Conservation (phyloP, 306 rosid species). For the Alnus rubra region DNA sequence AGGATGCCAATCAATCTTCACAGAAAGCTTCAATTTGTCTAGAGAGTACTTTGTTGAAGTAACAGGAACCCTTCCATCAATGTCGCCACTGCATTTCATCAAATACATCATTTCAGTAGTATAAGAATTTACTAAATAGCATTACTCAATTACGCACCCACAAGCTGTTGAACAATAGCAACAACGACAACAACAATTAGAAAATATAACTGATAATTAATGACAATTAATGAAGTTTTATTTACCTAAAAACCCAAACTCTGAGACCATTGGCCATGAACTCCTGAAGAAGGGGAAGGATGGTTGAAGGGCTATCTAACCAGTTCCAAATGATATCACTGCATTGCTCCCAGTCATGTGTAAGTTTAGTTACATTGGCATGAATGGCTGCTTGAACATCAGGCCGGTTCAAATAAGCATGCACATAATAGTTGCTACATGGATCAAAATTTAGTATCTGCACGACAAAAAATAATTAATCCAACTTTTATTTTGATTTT, state of each 20-base stretch:
- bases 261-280: no score
- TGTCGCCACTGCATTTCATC: no score
- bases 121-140: no score
- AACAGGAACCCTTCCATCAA: no score
- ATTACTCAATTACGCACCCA: no score
- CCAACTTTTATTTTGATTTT: neutral
- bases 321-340: slow-evolving; percentile 43
- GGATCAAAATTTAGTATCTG: slow-evolving; percentile 62
- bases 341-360: slow-evolving; percentile 78
- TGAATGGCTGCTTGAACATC: slow-evolving; percentile 81
- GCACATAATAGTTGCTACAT: slow-evolving; percentile 64
- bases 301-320: slow-evolving; percentile 57
- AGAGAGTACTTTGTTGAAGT: no score
- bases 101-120: no score
- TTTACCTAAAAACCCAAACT: no score
- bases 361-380: slow-evolving; percentile 82
- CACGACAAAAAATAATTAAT: slow-evolving; percentile 23
- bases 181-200: no score
- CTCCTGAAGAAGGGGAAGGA: slow-evolving; percentile 63
- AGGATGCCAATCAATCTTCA: slow-evolving; percentile 64
- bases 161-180: no score
- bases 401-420: slow-evolving; percentile 60
- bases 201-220: no score
- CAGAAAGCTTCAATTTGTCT: slow-evolving; percentile 56
- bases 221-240: no score